Conservation (phyloP, 768 basidiomycete genomes). For the Tricholoma hemisulphureum region DNA sequence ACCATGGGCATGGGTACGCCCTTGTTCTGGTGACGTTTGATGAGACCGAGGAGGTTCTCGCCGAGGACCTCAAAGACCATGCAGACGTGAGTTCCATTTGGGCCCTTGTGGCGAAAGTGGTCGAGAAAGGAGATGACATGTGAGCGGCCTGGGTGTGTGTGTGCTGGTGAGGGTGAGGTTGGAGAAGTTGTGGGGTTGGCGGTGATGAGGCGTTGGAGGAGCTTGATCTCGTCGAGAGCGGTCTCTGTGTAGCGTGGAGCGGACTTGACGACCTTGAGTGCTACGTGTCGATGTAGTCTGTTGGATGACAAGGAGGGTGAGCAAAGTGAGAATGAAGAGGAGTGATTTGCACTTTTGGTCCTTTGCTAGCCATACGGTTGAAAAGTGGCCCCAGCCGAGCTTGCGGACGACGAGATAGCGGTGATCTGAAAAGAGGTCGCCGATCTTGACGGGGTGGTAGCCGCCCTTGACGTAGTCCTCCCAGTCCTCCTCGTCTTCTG, state of each 20-base stretch:
- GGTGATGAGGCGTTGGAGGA: slow-evolving; percentile 91
- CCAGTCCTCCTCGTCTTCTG: slow-evolving; percentile 91
- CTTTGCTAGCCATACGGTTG: slow-evolving; percentile 87
- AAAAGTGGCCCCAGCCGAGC: slow-evolving; percentile 94
- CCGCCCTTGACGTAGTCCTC: slow-evolving; percentile 83
- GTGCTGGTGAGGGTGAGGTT: slow-evolving; percentile 55
- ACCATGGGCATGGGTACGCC: slow-evolving; percentile 93
- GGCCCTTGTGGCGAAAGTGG: slow-evolving; percentile 95
- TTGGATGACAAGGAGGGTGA: slow-evolving; percentile 7
- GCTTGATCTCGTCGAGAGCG: slow-evolving; percentile 97
- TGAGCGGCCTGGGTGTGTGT: slow-evolving; percentile 81
- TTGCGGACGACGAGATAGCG: slow-evolving; percentile 92
- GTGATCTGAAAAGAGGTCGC: slow-evolving; percentile 84
- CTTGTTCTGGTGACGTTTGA: slow-evolving; percentile 98
- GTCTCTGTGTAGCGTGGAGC: slow-evolving; percentile 97
- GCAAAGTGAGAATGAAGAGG: neutral
- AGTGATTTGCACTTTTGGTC: slow-evolving; percentile 62
- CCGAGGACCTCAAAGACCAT: slow-evolving; percentile 99
- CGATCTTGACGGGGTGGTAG: slow-evolving; percentile 93
- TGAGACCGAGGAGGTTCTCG: slow-evolving; percentile 92
- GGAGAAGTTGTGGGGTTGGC: slow-evolving; percentile 59
- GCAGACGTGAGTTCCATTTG: slow-evolving; percentile 96
- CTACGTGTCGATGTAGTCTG: slow-evolving; percentile 95
- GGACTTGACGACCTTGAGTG: slow-evolving; percentile 98
- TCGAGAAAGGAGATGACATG: slow-evolving; percentile 98